Base-by-base conservation (phyloP, 179 eudicot genomes). In the Gypsophila paniculata region DNA sequence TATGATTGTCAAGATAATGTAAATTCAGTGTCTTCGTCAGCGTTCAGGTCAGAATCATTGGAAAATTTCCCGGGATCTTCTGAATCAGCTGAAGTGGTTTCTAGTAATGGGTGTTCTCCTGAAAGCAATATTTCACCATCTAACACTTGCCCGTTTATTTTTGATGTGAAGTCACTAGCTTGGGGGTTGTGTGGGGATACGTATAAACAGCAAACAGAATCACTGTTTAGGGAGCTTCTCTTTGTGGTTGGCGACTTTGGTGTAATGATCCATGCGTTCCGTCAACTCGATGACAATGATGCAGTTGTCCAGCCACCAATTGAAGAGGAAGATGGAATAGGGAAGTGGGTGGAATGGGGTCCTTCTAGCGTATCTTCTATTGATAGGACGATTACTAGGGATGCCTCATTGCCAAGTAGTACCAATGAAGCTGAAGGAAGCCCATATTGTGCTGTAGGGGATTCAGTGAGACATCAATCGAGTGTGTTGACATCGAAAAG, bases 341-440 rank as follows among this genome's bases (percentile, higher is more conserved):
- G 96, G 70, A 80, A 75, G 44, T 94, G 99, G 99, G 83, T 83
- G 70, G 96, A 88, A 29, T 94, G 99, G 99, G 92, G 92, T 25
- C 89, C 97, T 70, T 75, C 84, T 65, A 23, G 69, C 65, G 73
- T 74, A 54, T 70, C 65, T 69, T 39, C 79, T 67, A 53, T 58
- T 62, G 67, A 29, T 29, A 29, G 34, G 2, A 29, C 1, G 1
- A 29, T 29, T 29, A 29, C 72, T 70, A 73, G 70, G 46, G 81
- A 73, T 65, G 83, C 61, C 25, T 4, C 62, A 13, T 18, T 54
- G 67, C 65, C 42, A 53, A 59, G 52, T 22, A 49, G 73, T 68
- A 62, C 77, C 21, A 74, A 72, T 75, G 80, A 65, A 76, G 72
- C 68, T 66, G 75, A 65, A 57, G 80, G 72, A 77, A 71, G 74